Percentiles rank a stretch among this genome's conserved stretches.
Evolutionary conservation across 495 filamentous ascomycete genomes (phyloP).

Genomic region (Cladorrhinum samala): DNA sequence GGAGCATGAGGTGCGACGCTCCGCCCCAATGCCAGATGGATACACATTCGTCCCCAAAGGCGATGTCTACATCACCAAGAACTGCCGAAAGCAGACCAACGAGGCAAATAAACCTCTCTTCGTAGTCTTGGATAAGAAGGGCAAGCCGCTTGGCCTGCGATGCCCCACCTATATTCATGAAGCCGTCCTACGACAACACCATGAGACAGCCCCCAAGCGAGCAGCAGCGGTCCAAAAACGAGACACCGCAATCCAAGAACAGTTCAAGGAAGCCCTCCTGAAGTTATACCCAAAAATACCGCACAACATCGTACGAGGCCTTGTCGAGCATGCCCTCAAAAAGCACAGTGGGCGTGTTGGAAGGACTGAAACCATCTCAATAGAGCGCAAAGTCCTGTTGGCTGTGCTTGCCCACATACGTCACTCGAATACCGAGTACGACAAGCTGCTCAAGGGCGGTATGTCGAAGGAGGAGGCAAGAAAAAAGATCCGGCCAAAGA

Average conservation of each 20-base stretch:
- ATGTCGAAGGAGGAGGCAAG: slow-evolving; percentile 15
- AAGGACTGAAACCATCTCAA: slow-evolving; percentile 19
- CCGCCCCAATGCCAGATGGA: slow-evolving; percentile 21
- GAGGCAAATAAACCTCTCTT: slow-evolving; percentile 25
- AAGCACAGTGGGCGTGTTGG: slow-evolving; percentile 34
- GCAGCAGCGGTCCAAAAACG: slow-evolving; percentile 20
- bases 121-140: slow-evolving; percentile 23
- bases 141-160: slow-evolving; percentile 28
- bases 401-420: slow-evolving; percentile 35
- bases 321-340: slow-evolving; percentile 24
- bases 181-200: slow-evolving; percentile 18
- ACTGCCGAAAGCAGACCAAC: slow-evolving; percentile 33
- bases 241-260: slow-evolving; percentile 22
- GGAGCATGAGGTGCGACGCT: not conserved
- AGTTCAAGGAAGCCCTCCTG: slow-evolving; percentile 22
- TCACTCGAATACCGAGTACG: slow-evolving; percentile 35
- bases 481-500: slow-evolving; percentile 2
- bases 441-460: slow-evolving; percentile 19
- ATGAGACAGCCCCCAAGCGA: slow-evolving; percentile 24
- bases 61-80: slow-evolving; percentile 31
- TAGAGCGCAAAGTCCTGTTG: slow-evolving; percentile 27
- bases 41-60: slow-evolving; percentile 36
- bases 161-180: slow-evolving; percentile 29
- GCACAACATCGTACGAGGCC: slow-evolving; percentile 9
- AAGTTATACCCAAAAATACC: slow-evolving; percentile 29